A percentile compares a stretch with the other conserved stretches of the same genome.
Evolutionary conservation across 495 filamentous ascomycete genomes (phyloP).

Genomic region (Talaromyces adpressus): DNA sequence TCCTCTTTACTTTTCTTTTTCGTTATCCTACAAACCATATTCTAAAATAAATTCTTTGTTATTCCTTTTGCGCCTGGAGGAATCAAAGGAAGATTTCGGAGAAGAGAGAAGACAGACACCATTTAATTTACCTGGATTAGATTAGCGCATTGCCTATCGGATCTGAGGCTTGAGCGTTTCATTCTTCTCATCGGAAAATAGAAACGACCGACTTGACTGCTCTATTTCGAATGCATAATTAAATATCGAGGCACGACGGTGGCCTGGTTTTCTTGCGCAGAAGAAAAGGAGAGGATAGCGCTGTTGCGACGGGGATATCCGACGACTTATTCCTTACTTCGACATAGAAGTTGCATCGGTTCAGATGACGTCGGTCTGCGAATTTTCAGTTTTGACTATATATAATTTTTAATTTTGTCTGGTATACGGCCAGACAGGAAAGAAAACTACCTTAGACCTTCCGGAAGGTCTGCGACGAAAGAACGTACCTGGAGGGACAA

Average conservation of each 20-base stretch:
- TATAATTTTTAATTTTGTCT: not conserved
- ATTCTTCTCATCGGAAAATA: not conserved
- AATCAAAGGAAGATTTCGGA: not conserved
- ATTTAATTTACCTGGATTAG: not conserved
- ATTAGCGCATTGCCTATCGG: conserved; percentile 5
- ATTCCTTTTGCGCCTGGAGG: conserved; percentile 1
- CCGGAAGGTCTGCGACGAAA: conserved; percentile 1
- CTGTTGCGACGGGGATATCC: not conserved
- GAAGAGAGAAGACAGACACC: not conserved
- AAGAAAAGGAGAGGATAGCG: not conserved
- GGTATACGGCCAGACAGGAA: not conserved
- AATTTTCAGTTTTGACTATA: not conserved
- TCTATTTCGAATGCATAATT: not conserved
- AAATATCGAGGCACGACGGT: not conserved
- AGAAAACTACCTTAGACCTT: not conserved
- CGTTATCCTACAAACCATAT: not conserved
- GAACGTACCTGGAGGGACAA: not conserved
- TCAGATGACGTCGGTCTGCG: conserved; percentile 1
- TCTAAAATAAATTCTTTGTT: conserved; percentile 8
- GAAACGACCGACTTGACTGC: not conserved
- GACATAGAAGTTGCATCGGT: not conserved
- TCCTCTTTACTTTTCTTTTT: conserved; percentile 7
- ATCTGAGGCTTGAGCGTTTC: not conserved
- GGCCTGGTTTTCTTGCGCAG: not conserved
- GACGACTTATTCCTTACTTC: not conserved